phyloP scores from a whole-genome alignment of 139 green algal species.

The Microglena sp. region DNA sequence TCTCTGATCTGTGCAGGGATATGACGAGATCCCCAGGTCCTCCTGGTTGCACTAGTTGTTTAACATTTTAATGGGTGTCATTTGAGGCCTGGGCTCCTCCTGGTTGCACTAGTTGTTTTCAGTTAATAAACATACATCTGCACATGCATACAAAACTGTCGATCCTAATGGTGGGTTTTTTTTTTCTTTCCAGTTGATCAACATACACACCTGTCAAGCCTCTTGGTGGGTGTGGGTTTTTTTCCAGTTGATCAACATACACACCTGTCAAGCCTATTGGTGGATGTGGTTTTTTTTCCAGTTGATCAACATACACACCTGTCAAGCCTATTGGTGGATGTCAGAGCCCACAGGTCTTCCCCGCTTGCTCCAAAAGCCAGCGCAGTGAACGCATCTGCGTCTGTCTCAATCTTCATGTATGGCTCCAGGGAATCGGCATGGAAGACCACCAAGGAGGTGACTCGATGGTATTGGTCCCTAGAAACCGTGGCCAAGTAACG shows the following conservation, averaged over 20 bases:
- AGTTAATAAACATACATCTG: background rate
- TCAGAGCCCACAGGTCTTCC: conserved; percentile 26
- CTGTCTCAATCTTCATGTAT: conserved; percentile 40
- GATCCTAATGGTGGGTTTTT: no score
- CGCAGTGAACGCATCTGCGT: conserved; percentile 15
- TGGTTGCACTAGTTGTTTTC: background rate
- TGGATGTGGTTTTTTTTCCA: background rate
- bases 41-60: no score
- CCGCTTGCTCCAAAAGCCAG: conserved; percentile 17
- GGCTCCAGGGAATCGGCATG: conserved; percentile 37
- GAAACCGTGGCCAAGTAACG: conserved; percentile 27
- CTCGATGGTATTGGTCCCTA: conserved; percentile 18
- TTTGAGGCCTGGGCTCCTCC: background rate
- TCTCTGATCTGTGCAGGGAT: no score
- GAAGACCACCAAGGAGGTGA: conserved; percentile 45
- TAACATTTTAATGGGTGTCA: no score
- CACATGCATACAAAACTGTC: background rate
- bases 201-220: no score
- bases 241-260: background rate
- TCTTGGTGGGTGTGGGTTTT: background rate
- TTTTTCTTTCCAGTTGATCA: background rate
- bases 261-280: conserved; percentile 13
- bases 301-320: conserved; percentile 12
- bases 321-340: conserved; percentile 13
- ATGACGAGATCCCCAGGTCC: no score